These are phyloP conservation scores for Laetiporus sulphureus DNA, from an alignment of 1,284 basidiomycete genomes.

Conservation along the genomic window DNA sequence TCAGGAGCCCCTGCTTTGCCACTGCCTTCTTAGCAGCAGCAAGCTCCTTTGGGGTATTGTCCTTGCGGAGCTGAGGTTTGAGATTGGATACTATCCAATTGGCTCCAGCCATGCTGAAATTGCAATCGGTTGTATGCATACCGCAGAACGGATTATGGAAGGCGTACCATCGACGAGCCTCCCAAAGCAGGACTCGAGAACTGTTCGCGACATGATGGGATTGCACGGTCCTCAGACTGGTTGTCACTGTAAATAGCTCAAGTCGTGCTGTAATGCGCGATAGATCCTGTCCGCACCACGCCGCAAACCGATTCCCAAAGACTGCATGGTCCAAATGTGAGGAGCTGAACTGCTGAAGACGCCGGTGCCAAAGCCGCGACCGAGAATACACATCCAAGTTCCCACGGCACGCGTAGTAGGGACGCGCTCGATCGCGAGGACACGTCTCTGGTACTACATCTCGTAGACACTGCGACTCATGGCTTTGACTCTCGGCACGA, in stretches of 20 bases:
- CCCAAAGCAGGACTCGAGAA: slow-evolving; percentile 26
- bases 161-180: slow-evolving; percentile 37
- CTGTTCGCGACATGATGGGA: slow-evolving; percentile 20
- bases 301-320: slow-evolving; percentile 23
- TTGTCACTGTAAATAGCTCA: not conserved
- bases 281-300: slow-evolving; percentile 9
- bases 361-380: no score
- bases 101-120: no score
- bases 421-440: no score
- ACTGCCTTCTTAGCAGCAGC: slow-evolving; percentile 47
- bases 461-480: slow-evolving; percentile 21
- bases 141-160: no score
- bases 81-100: no score
- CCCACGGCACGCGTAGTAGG: no score
- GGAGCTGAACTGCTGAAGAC: no score
- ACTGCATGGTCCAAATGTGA: slow-evolving; percentile 31
- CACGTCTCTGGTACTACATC: no score
- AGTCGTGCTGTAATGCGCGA: slow-evolving; percentile 3
- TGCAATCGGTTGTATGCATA: no score
- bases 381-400: no score
- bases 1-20: slow-evolving; percentile 44
- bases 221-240: slow-evolving; percentile 2
- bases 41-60: slow-evolving; percentile 40
- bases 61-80: slow-evolving; percentile 39
- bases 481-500: slow-evolving; percentile 51